Evolutionary conservation across 73 alveolate species (phyloP), one percentile per base, ranked within the genome.

Genomic region (Paramecium sonneborni): DNA sequence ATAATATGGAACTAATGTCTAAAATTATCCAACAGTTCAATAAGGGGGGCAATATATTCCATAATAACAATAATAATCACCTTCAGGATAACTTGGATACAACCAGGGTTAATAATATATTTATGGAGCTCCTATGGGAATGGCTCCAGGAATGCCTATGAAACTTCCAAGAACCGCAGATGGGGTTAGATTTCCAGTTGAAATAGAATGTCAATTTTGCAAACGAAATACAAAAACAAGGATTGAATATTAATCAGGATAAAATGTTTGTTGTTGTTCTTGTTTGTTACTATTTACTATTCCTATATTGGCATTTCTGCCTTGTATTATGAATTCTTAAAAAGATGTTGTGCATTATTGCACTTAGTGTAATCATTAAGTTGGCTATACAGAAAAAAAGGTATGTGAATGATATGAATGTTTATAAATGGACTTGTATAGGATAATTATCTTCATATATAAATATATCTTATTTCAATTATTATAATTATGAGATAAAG

Each of bases 121-220:
- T 2, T 35, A 35, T 35, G 43, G 43, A 35, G 43, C 43, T 35
- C 43, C 43, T 4, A 6, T 35, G 6, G 43, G 43, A 35, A 6
- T 35, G 8, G 8, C 43, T 35, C 6, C 2, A 35, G 43, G 43
- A 35, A 35, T 35, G 68, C 68, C 68, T 2, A 12, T 48, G 24
- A 48, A 48, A 48, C 24, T 48, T 18, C 84, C 84, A 1, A 62
- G 46, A 23, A 62, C 43, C 18, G 84, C 87, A 37, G 87, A 74
- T n/a, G 87, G 87, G 6, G 56, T 74, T 11, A 74, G 87, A 74
- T 37, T 37, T 37, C 87, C 87, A 74, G 87, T 74, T 37, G 58
- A 37, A 11, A 74, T 74, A 0, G 56, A 34, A 18, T 74, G 87
- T 12, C 14, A 32, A 39, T 34, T 28, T 74, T 74, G 87, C 26